phyloP scores from a whole-genome alignment of 1,284 basidiomycete species.

The Schizophyllum amplum region DNA sequence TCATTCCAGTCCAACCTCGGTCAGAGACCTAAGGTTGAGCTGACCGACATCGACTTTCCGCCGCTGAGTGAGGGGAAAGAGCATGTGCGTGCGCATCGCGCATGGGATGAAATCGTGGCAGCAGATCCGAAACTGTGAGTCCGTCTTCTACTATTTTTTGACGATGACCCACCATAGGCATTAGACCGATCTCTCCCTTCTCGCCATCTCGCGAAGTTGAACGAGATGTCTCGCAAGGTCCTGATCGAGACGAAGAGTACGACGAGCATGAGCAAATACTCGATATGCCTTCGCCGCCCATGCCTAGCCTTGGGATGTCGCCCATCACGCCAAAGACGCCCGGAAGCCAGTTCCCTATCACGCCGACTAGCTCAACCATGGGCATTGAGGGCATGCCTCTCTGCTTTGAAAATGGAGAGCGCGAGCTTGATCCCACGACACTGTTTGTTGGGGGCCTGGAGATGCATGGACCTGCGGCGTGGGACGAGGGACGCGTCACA shows the following conservation, averaged over 20 bases:
- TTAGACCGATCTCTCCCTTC: background rate
- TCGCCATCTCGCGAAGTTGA: conserved; percentile 6
- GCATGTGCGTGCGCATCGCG: conserved; percentile 12
- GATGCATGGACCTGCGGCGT: conserved; percentile 48
- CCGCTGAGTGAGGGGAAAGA: conserved; percentile 23
- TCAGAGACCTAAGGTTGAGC: conserved; percentile 16
- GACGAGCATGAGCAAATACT: conserved; percentile 27
- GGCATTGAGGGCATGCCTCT: conserved; percentile 23
- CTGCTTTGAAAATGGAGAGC: conserved; percentile 19
- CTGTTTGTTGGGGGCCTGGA: conserved; percentile 72
- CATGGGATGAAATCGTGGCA: background rate
- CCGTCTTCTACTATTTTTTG: background rate
- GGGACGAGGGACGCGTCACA: conserved; percentile 57
- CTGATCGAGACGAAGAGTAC: conserved; percentile 7
- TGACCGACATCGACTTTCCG: conserved; percentile 34
- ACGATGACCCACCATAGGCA: background rate
- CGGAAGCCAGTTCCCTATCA: conserved; percentile 35
- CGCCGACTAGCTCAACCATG: conserved; percentile 30
- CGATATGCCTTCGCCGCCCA: conserved; percentile 28
- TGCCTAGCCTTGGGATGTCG: conserved; percentile 37
- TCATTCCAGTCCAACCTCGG: background rate
- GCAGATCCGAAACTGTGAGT: background rate
- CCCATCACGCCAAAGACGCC: conserved; percentile 43
- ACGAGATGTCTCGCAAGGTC: too few species aligned
- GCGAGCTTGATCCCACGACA: conserved; percentile 52